Evolutionary conservation across 352 stramenopile species (phyloP), one percentile per base, ranked within the genome.

Genomic region (Aphanomyces invadans): DNA sequence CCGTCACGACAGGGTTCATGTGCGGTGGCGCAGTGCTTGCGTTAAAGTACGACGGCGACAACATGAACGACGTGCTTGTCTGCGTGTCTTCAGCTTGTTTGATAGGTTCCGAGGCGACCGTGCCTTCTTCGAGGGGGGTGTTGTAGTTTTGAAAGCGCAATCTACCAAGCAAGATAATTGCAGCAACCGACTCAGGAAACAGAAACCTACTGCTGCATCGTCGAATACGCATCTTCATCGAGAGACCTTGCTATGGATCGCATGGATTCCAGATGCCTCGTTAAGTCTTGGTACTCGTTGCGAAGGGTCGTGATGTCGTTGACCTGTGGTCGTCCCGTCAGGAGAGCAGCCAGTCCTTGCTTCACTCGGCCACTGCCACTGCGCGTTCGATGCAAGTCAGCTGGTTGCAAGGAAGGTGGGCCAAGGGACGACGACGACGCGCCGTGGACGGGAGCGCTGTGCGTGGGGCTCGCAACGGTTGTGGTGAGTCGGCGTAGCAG

Each of bases 311-410:
- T n/a, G 19, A 65, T 9, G 36, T 68, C 61, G 15, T 9, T 26
- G 3, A 26, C 5, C 7, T n/a, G 12, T 11, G 61, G 61, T 54
- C 87, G 75, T 2, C 78, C 74, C 66, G 49, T 57, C 17, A 91
- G 79, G 53, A 90, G 81, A 15, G 73, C 87, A 19, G 82, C 69
- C 4, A 90, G 68, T 17, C 78, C 87, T 31, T 86, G 81, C 45
- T 78, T 79, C 31, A 80, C 36, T 4, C 75, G 72, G 31, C 88
- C 65, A 4, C 79, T 89, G 51, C 89, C 89, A 59, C 79, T 91
- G 7, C 84, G 72, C 28, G 76, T 78, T 11, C 84, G 80, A 17
- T 38, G 49, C 12, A 38, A 32, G 9, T 57, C 49, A n/a, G 19
- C 19, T 32, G 49, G 49, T n/a, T 21, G 23, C 12, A 39, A 17